Conservation (phyloP, 192 early-diverging fungal species). For the Phycomyces nitens region DNA sequence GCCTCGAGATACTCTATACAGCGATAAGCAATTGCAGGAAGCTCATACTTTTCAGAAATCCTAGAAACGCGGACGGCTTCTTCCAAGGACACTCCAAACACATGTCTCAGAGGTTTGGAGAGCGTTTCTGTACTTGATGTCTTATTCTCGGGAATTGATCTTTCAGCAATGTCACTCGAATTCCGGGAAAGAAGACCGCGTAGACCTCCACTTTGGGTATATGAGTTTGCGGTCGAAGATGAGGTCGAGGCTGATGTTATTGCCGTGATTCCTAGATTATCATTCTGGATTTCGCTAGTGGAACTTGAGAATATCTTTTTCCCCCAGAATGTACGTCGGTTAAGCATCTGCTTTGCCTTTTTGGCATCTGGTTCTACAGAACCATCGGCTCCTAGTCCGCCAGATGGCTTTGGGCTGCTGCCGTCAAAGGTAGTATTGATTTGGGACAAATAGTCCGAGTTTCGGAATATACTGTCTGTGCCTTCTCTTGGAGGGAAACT, state of each 20-base stretch:
- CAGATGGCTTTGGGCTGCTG: not conserved
- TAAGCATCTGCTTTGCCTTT: conserved; percentile 20
- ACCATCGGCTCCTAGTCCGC: not conserved
- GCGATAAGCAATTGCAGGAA: conserved; percentile 90
- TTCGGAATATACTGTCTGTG: not conserved
- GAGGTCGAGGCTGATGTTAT: not conserved
- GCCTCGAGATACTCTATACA: conserved; percentile 96
- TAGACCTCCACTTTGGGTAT: not conserved
- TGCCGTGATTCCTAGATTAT: not conserved
- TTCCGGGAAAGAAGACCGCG: not conserved
- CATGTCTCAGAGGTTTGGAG: not conserved
- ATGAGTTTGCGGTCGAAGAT: too few relatives aligned
- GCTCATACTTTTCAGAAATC: conserved; percentile 72
- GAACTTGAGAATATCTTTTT: conserved; percentile 16
- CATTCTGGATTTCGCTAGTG: not conserved
- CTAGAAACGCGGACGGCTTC: conserved; percentile 64
- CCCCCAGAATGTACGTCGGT: conserved; percentile 22
- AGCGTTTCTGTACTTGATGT: conserved; percentile 13
- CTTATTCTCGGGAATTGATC: not conserved
- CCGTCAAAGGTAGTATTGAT: not conserved
- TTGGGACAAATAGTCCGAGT: not conserved
- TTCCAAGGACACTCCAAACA: conserved; percentile 88
- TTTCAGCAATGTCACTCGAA: not conserved
- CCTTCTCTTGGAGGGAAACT: not conserved
- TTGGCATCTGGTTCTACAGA: conserved; percentile 7